Conservation (phyloP, 352 stramenopile genomes). For the Phytopythium cucurbitacearum region DNA sequence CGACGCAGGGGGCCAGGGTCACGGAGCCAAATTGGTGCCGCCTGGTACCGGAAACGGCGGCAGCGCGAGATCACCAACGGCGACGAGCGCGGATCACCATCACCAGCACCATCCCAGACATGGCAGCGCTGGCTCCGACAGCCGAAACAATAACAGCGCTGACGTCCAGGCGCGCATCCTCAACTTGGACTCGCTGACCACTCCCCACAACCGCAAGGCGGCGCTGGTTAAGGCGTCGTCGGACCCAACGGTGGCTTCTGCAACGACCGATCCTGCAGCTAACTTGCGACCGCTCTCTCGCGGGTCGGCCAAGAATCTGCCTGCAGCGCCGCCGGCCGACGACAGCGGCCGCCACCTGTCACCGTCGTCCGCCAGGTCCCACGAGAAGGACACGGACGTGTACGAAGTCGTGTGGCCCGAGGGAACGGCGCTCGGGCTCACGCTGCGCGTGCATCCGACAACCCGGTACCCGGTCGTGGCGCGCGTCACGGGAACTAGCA, state of each 20-base stretch:
- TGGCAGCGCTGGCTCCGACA: conserved; percentile 15
- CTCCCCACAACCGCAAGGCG: conserved; percentile 28
- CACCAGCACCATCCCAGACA: conserved; percentile 8
- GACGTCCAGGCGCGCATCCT: conserved; percentile 34
- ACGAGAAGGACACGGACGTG: conserved; percentile 42
- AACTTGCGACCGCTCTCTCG: conserved; percentile 1
- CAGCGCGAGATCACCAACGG: conserved; percentile 2
- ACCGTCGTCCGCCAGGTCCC: conserved; percentile 14
- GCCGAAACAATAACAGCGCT: conserved; percentile 19
- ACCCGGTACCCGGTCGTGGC: conserved; percentile 68
- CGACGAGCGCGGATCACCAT: neutral
- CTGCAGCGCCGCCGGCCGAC: neutral
- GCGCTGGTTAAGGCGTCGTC: conserved; percentile 29
- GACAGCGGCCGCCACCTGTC: conserved; percentile 2
- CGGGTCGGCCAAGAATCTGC: conserved; percentile 2
- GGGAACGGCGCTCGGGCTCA: conserved; percentile 59
- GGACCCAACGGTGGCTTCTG: conserved; percentile 15
- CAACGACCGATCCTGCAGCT: conserved; percentile 11
- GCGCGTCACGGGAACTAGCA: conserved; percentile 67
- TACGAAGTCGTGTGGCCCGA: conserved; percentile 77
- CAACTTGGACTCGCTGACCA: conserved; percentile 30
- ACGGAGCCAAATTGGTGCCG: conserved; percentile 1
- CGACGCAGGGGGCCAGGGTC: neutral
- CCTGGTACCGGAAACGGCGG: neutral
- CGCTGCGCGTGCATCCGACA: conserved; percentile 62